phyloP scores from a whole-genome alignment of 345 rosid species.

The Hypericum perforatum region DNA sequence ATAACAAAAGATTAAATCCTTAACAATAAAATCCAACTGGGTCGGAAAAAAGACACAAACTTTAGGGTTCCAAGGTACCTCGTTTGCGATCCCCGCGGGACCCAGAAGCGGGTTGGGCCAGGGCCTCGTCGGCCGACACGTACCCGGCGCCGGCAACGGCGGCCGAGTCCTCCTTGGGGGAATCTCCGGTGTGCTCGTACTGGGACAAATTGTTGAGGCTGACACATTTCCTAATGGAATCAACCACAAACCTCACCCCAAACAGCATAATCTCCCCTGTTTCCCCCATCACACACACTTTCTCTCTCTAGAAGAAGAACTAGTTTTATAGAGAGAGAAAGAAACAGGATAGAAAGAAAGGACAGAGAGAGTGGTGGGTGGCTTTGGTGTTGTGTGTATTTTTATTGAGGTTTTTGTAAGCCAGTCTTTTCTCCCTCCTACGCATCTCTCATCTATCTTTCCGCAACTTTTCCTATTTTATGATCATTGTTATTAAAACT shows the following conservation, averaged over 20 bases:
- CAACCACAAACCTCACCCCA: constrained; percentile 83
- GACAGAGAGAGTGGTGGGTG: too few species aligned
- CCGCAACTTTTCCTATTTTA: too few species aligned
- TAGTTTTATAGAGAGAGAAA: too few species aligned
- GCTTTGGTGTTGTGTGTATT: too few species aligned
- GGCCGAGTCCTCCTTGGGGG: constrained; percentile 3
- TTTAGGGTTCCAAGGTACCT: constrained; percentile 34
- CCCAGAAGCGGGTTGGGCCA: constrained; percentile 36
- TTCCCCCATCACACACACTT: not conserved
- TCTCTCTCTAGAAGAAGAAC: too few species aligned
- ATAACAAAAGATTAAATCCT: not conserved
- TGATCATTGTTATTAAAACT: too few species aligned
- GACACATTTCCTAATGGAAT: constrained; percentile 85
- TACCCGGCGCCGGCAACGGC: constrained; percentile 36
- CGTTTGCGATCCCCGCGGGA: constrained; percentile 65
- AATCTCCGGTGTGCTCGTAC: constrained; percentile 41
- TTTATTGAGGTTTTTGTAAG: too few species aligned
- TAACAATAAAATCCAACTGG: not conserved
- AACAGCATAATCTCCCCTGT: constrained; percentile 75
- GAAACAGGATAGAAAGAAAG: too few species aligned
- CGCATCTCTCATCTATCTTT: too few species aligned
- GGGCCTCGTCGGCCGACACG: constrained; percentile 69
- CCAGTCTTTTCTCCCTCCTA: too few species aligned
- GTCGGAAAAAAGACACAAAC: not conserved
- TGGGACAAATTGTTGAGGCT: constrained; percentile 78